Conservation (phyloP, 2,329 filamentous ascomycete genomes). For the Pseudocercospora cruenta region DNA sequence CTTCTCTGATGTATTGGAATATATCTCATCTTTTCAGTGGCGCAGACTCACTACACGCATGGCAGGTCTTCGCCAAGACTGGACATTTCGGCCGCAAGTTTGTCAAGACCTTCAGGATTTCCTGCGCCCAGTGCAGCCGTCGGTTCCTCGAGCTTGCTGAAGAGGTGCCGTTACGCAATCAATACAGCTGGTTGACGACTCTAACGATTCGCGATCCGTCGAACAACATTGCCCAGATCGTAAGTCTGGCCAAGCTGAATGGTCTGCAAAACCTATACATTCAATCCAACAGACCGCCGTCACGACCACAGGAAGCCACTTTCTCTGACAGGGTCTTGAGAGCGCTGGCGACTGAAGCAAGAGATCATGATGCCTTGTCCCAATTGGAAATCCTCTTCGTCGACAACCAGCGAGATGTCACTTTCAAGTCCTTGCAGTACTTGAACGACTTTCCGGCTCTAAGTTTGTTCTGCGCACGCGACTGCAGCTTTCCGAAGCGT, state of each 20-base stretch:
- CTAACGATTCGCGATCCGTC: slow-evolving; percentile 18
- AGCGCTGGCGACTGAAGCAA: slow-evolving; percentile 28
- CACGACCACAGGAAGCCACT: not conserved
- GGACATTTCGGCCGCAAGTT: not conserved
- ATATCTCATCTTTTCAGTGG: not conserved
- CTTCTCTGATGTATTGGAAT: not conserved
- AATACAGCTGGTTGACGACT: slow-evolving; percentile 27
- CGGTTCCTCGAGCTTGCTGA: not conserved
- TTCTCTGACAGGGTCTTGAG: slow-evolving; percentile 28
- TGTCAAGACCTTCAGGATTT: not conserved
- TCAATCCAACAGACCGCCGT: not conserved
- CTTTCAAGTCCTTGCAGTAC: slow-evolving; percentile 19
- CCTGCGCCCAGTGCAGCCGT: slow-evolving; percentile 2
- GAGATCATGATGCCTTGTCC: slow-evolving; percentile 19
- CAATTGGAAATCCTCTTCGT: slow-evolving; percentile 27
- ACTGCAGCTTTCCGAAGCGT: slow-evolving; percentile 4
- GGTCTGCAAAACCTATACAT: slow-evolving; percentile 26
- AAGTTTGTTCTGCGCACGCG: slow-evolving; percentile 19
- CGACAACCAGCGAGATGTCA: slow-evolving; percentile 16
- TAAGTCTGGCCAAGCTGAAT: slow-evolving; percentile 18
- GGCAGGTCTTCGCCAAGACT: slow-evolving; percentile 14
- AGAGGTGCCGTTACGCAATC: not conserved
- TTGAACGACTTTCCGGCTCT: slow-evolving; percentile 26
- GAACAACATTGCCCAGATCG: slow-evolving; percentile 14
- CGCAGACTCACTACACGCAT: slow-evolving; percentile 1